Evolutionary conservation across 805 yeast genomes (phyloP).

Genomic region (Yamadazyma akitaensis): DNA sequence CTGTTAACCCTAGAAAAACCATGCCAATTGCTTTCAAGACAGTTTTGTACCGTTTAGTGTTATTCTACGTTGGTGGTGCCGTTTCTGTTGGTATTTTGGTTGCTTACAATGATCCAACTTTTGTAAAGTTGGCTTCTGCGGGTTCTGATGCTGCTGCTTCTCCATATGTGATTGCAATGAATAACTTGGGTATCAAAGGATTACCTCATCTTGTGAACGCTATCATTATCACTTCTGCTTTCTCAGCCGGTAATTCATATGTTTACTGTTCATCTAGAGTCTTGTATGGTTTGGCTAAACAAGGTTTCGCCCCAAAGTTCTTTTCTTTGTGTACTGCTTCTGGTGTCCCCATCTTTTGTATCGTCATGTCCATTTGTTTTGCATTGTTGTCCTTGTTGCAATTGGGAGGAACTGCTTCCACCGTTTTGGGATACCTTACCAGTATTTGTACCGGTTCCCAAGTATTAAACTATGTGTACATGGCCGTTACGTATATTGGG

Average conservation of each 20-base stretch:
- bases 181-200: slow-evolving; percentile 55
- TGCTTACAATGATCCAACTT: slow-evolving; percentile 20
- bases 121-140: slow-evolving; percentile 15
- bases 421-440: slow-evolving; percentile 44
- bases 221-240: slow-evolving; percentile 67
- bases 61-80: slow-evolving; percentile 20
- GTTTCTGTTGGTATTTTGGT: slow-evolving; percentile 22
- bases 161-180: slow-evolving; percentile 84
- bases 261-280: slow-evolving; percentile 69
- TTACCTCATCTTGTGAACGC: slow-evolving; percentile 80
- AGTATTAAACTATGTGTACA: slow-evolving; percentile 44
- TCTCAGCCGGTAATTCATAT: slow-evolving; percentile 82
- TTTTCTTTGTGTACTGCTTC: slow-evolving; percentile 55
- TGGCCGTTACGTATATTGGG: slow-evolving; percentile 42
- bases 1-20: slow-evolving; percentile 54
- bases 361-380: slow-evolving; percentile 35
- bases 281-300: slow-evolving; percentile 64
- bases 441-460: slow-evolving; percentile 48
- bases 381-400: slow-evolving; percentile 24
- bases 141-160: slow-evolving; percentile 44
- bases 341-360: slow-evolving; percentile 70
- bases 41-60: slow-evolving; percentile 46
- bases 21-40: slow-evolving; percentile 58
- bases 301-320: slow-evolving; percentile 69
- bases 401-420: slow-evolving; percentile 23